A percentile compares a stretch with the other conserved stretches of the same genome.
phyloP scores from a whole-genome alignment of 2,329 filamentous ascomycete species.

The Exophiala viscosa region DNA sequence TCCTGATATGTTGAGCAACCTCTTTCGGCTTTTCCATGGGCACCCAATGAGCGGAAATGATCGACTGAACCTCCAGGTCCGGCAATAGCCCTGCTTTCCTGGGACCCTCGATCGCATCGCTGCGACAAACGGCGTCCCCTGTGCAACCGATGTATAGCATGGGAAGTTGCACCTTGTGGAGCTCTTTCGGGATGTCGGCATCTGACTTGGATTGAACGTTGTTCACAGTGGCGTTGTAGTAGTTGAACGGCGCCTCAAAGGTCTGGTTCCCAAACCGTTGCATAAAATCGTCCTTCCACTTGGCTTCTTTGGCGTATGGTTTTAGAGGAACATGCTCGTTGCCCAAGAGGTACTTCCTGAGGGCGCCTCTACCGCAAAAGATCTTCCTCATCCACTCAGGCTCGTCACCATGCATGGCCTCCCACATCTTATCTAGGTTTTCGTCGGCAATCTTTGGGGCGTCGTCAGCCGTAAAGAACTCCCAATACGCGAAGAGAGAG shows the following conservation, averaged over 20 bases:
- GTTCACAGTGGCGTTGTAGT: slow-evolving; percentile 9
- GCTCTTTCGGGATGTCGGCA: slow-evolving; percentile 9
- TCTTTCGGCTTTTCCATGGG: slow-evolving; percentile 15
- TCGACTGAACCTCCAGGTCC: slow-evolving; percentile 11
- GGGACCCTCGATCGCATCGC: slow-evolving; percentile 8
- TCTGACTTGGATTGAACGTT: slow-evolving; percentile 15
- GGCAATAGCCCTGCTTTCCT: slow-evolving; percentile 16
- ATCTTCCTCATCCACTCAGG: slow-evolving; percentile 35
- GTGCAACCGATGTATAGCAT: slow-evolving; percentile 19
- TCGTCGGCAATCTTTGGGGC: slow-evolving; percentile 37
- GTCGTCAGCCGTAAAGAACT: slow-evolving; percentile 43
- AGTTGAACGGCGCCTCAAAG: slow-evolving; percentile 11
- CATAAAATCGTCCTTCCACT: slow-evolving; percentile 35
- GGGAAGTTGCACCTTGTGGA: slow-evolving; percentile 8
- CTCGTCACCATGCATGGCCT: slow-evolving; percentile 34
- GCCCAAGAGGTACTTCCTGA: slow-evolving; percentile 31
- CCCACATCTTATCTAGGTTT: slow-evolving; percentile 40
- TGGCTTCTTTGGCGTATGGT: slow-evolving; percentile 33
- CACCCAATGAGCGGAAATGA: slow-evolving; percentile 19
- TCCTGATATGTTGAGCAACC: slow-evolving; percentile 13
- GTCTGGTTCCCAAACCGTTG: slow-evolving; percentile 30
- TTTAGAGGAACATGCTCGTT: slow-evolving; percentile 31
- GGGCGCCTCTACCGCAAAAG: slow-evolving; percentile 37
- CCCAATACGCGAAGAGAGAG: slow-evolving; percentile 44
- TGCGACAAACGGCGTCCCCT: slow-evolving; percentile 8